Evolutionary conservation across 768 basidiomycete genomes (phyloP).

Genomic region (Lyophyllum atratum): DNA sequence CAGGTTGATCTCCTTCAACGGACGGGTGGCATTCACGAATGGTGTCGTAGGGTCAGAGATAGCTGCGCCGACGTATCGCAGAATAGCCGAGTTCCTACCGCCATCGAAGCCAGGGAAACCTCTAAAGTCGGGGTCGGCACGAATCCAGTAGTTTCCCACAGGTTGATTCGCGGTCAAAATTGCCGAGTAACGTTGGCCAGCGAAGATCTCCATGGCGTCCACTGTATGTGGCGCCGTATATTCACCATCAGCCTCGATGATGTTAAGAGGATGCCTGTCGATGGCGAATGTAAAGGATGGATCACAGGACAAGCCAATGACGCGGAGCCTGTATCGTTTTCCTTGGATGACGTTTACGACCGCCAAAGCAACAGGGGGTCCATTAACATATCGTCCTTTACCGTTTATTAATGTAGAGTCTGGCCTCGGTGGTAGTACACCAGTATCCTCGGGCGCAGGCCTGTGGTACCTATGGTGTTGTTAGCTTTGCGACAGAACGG

Average conservation of each 20-base stretch:
- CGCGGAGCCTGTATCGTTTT: constrained; percentile 38
- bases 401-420: constrained; percentile 37
- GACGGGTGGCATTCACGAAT: constrained; percentile 12
- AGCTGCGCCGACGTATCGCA: constrained; percentile 49
- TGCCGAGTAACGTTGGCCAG: constrained; percentile 31
- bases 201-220: constrained; percentile 43
- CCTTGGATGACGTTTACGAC: constrained; percentile 35
- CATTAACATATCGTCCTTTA: constrained; percentile 33
- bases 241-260: constrained; percentile 54
- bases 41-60: constrained; percentile 41
- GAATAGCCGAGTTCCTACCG: constrained; percentile 49
- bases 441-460: not conserved
- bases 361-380: constrained; percentile 23
- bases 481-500: not conserved
- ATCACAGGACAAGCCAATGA: constrained; percentile 36
- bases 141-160: constrained; percentile 54
- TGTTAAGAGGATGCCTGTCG: constrained; percentile 45
- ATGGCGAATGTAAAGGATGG: constrained; percentile 43
- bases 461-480: constrained; percentile 19
- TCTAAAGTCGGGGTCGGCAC: constrained; percentile 28
- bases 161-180: constrained; percentile 47
- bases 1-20: not conserved
- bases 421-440: not conserved
- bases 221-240: constrained; percentile 43
- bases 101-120: constrained; percentile 26